Percentiles rank a stretch among this genome's conserved stretches.
phyloP scores from a whole-genome alignment of 2,329 filamentous ascomycete genomes.

The Botrytis cinerea region DNA sequence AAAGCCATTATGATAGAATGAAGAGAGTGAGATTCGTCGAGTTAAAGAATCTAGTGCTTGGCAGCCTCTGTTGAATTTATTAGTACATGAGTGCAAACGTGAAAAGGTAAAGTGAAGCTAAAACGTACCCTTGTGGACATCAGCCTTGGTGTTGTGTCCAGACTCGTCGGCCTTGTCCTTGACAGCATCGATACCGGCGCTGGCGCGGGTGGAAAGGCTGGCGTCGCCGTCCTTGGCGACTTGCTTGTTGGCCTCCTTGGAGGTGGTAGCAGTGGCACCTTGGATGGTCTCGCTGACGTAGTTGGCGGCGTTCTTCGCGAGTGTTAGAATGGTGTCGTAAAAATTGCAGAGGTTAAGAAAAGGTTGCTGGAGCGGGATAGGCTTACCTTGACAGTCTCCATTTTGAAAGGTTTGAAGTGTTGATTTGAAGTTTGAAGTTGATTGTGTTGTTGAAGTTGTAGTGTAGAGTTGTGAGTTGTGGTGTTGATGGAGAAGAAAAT shows the following conservation, averaged over 20 bases:
- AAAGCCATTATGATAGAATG: constrained; percentile 22
- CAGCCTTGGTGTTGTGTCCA: constrained; percentile 51
- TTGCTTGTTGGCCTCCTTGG: constrained; percentile 61
- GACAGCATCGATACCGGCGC: constrained; percentile 53
- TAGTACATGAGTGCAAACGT: constrained; percentile 9
- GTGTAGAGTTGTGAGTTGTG: constrained; percentile 28
- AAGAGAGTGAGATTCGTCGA: background rate
- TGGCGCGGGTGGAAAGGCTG: constrained; percentile 48
- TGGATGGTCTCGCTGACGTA: constrained; percentile 58
- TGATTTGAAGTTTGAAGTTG: constrained; percentile 27
- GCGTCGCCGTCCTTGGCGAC: constrained; percentile 55
- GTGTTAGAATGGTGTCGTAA: background rate
- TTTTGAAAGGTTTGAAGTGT: constrained; percentile 36
- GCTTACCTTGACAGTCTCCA: constrained; percentile 43
- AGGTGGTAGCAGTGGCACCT: constrained; percentile 50
- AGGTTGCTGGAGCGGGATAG: background rate
- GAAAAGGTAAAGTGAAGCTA: background rate
- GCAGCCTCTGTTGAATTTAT: constrained; percentile 37
- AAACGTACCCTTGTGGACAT: constrained; percentile 50
- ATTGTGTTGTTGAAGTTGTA: constrained; percentile 29
- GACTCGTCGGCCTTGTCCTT: constrained; percentile 55
- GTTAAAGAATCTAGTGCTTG: constrained; percentile 40
- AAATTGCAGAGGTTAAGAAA: background rate
- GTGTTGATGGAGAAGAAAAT: constrained; percentile 24
- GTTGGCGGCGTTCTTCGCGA: constrained; percentile 52